Evolutionary conservation across 148 eudicot species (phyloP), one percentile per base, ranked within the genome.

Genomic region (Vaccinium vitisidaea): DNA sequence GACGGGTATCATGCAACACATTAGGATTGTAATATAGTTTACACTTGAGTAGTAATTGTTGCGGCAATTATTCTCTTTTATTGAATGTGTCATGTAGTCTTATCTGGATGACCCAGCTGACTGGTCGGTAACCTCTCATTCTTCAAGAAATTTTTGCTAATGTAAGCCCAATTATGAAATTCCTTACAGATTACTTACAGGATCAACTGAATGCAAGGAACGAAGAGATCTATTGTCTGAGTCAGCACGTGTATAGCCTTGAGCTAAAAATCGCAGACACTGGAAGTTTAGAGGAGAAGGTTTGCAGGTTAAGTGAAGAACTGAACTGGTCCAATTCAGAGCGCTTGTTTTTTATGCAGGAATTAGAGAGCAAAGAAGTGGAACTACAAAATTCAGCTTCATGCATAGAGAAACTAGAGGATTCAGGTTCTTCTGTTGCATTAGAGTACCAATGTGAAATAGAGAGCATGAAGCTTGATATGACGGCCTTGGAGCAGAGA

Each of bases 401-500:
- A 49, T 87, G 87, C 30, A 85, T 94, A 58, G 91, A 92, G 80
- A 89, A 91, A 67, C 74, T 95, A 50, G 97, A 95, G 81, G 97
- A 93, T 71, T 90, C 93, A 0, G 86, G 88, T 82, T 92, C 94
- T 52, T 90, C 92, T 53, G 71, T 88, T 83, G 86, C 90, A 77
- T 79, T 95, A 79, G 97, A 95, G n/a, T 91, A 92, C 87, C 92
- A 95, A 87, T 95, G 98, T 84, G 98, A 95, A 90, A 93, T 95
- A 73, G 98, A 95, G 87, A 91, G 91, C 92, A 70, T 91, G 87
- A 92, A 88, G 91, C 86, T 94, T 58, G 98, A 95, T 77, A 83
- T 92, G 86, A 69, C 82, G 86, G 71, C 89, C 67, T 77, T 92
- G 82, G 92, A 92, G 87, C 91, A 88, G 55, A 90, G 81, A 63